Evolutionary conservation across 306 rosid species (phyloP).

Genomic region (Glycyrrhiza uralensis): DNA sequence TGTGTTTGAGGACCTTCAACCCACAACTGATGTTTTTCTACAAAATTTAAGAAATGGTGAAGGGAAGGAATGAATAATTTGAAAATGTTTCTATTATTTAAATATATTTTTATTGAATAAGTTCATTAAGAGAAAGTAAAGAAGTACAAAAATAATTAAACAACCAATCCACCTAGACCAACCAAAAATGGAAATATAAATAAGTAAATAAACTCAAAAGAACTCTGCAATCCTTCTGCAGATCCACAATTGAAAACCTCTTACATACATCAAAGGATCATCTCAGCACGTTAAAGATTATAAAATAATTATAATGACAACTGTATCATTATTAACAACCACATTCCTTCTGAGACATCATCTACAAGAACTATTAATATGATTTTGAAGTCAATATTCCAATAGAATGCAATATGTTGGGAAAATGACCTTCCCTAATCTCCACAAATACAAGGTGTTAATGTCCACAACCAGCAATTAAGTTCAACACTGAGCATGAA

Average conservation of each 20-base stretch:
- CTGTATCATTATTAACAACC: not conserved
- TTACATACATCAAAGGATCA: not conserved
- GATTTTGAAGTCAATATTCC: not conserved
- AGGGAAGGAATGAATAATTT: conserved; percentile 5
- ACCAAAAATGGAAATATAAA: not conserved
- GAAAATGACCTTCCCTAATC: not conserved
- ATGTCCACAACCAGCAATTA: not conserved
- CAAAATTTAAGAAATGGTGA: conserved; percentile 24
- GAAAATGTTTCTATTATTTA: not conserved
- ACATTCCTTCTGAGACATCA: not conserved
- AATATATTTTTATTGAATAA: not conserved
- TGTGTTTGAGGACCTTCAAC: conserved; percentile 53
- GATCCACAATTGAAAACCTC: not conserved
- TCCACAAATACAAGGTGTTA: not conserved
- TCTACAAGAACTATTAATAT: not conserved
- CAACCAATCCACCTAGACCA: not conserved
- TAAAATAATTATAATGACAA: not conserved
- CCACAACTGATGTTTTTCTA: conserved; percentile 65
- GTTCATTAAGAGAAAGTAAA: not conserved
- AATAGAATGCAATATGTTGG: not conserved
- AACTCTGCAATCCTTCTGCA: not conserved
- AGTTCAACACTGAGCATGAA: not conserved
- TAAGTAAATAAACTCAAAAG: not conserved
- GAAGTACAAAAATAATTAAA: not conserved
- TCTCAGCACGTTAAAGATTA: not conserved